Evolutionary conservation across 768 basidiomycete species (phyloP), one percentile per base, ranked within the genome.

Genomic region (Pleurotus djamor): DNA sequence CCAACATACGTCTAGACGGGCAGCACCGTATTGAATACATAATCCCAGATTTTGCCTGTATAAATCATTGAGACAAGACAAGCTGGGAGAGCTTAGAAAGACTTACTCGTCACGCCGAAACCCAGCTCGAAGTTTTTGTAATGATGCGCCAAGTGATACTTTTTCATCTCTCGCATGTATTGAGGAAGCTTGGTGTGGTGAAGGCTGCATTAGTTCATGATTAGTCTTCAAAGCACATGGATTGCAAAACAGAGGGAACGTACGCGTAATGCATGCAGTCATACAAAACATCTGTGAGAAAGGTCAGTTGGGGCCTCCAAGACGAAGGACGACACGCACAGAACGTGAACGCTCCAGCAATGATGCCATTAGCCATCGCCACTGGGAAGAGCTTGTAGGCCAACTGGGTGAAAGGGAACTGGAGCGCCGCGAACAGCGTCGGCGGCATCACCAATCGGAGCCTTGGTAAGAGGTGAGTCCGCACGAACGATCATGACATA

Each of bases 41-140:
- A 76, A 72, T 98, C 96, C 96, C 96, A 98, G 43, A 98, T 76
- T 78, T 96, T 98, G 76, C 88, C 88, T 90, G 56, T 60, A 47
- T 47, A 2, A 47, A 47, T 14, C 45, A 4, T 47, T 28, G 21
- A 28, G 37, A 57, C 3, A 49, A 45, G 38, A 56, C 14, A 36
- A 41, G 43, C 9, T 12, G 54, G 48, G 33, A 58, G 45, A 43
- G 6, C 45, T 21, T 16, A 41, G 21, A 2, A 37, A 52, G 61
- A 32, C 85, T 55, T 66, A 91, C 92, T 94, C 5, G 96, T 98
- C 9, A 98, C 96, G 35, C 96, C 96, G 69, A 96, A 98, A 14
- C 95, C 96, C 47, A 98, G 89, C 69, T 97, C 94, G 71, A 94
- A 96, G 78, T 97, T 96, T 76, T 97, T 97, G 80, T 96, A 97